Evolutionary conservation across 75 land plant genomes (phyloP), one percentile per base, ranked within the genome.

Genomic region (Cupressus sempervirens): DNA sequence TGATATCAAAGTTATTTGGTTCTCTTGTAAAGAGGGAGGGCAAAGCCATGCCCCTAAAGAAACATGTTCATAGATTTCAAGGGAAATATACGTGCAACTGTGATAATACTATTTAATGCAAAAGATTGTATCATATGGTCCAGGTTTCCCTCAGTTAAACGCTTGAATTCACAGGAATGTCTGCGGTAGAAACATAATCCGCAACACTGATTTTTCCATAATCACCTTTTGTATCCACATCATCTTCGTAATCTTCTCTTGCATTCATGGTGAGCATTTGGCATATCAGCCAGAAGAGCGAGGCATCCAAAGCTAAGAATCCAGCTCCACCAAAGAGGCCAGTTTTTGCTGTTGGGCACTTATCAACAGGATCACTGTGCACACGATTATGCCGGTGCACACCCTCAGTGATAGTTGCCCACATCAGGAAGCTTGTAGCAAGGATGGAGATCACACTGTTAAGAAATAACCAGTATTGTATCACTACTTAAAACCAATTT

Each of bases 261-360:
- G 91, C 88, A 46, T 91, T 91, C 68, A 85, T 43, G 32, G 87
- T 50, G 62, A 91, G 46, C 90, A 91, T 91, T 80, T 92, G 91
- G 83, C 93, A 90, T 52, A 95, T 89, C 83, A 97, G 84, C 97
- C 96, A 97, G 83, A 97, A 91, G 58, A 97, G 92, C n/a, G 89
- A 83, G 1, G 96, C 84, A 86, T 95, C 95, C 67, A 97, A 89
- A 40, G 97, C 92, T 43, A 97, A n/a, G 85, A 97, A 94, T 0
- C 93, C 99, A 43, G 94, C 99, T 15, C 99, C 99, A 50, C 97
- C 99, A 67, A 95, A 90, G 20, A 97, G 92, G 18, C 97, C 95
- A 52, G 97, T 93, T 89, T 97, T 95, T 29, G 97, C 97, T 43
- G 95, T 97, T 1, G 94, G 97, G 88, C 97, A 97, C 2, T n/a